Evolutionary conservation across 2,329 filamentous ascomycete genomes (phyloP), one percentile per base, ranked within the genome.

Genomic region (Exophiala viscosa): DNA sequence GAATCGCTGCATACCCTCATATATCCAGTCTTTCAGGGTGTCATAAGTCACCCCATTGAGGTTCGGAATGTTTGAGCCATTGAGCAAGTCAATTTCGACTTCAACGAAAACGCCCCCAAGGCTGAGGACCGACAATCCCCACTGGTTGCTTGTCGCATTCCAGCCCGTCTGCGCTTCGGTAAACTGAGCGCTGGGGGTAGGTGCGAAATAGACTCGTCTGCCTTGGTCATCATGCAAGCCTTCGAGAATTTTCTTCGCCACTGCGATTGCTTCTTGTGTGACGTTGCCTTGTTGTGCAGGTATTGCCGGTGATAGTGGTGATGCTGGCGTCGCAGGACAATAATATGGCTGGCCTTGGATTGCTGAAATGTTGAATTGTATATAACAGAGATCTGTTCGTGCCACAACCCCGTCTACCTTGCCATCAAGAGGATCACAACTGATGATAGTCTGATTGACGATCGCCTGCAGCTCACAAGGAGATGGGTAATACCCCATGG

Each of bases 401-500:
- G 73, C 68, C 41, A 83, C 70, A 3, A 83, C 76, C 10, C 79
- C 78, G 50, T 83, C 80, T 1, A 69, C 72, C 40, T 70, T 70
- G 5, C 81, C 80, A 50, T 83, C 80, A 5, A 83, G 68, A 6
- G 72, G 67, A 55, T 83, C 80, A 45, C 80, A 84, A 33, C 73
- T 73, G 1, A 68, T 67, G 41, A 83, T 80, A 4, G 79, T 82
- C 35, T 71, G 68, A 60, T 81, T 82, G 15, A 77, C 70, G 40
- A 82, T 80, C 60, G 73, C 75, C 5, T 70, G 67, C 11, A 81
- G 60, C 45, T 77, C 76, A 76, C 60, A 77, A 59, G 50, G 66
- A 2, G 71, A 68, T 2, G 74, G 72, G 50, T 68, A 71, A 57
- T 77, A 76, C 47, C 66, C 68, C 18, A 70, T 48, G 0, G 67